Evolutionary conservation across 1,139 yeast genomes (phyloP).

Genomic region (Taphrina betulina): DNA sequence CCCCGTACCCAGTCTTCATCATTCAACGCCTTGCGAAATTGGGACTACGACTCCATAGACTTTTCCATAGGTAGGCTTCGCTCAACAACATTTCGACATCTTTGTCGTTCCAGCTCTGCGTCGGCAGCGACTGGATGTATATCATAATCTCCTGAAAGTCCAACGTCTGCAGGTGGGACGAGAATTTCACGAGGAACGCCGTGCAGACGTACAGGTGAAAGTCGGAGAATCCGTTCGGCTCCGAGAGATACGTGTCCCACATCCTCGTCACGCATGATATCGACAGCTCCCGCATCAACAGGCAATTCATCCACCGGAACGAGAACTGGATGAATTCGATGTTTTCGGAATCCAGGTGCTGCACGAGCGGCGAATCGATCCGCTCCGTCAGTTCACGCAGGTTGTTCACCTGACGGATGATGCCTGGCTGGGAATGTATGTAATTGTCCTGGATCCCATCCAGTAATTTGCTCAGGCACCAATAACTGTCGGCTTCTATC

Average conservation of each 20-base stretch:
- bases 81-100: conserved; percentile 89
- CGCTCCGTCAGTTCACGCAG: conserved; percentile 72
- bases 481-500: conserved; percentile 91
- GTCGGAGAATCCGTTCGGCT: conserved; percentile 78
- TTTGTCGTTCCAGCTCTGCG: conserved; percentile 77
- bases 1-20: no score
- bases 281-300: conserved; percentile 87
- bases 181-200: conserved; percentile 89
- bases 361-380: conserved; percentile 69
- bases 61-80: conserved; percentile 96
- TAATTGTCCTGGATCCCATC: conserved; percentile 96
- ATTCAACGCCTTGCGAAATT: conserved; percentile 17
- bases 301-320: conserved; percentile 98
- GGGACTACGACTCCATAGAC: conserved; percentile 50
- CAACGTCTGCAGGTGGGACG: conserved; percentile 71
- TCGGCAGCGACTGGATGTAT: conserved; percentile 85
- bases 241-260: conserved; percentile 98
- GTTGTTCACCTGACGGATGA: conserved; percentile 82
- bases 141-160: conserved; percentile 93
- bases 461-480: conserved; percentile 87
- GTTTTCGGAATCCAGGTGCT: conserved; percentile 74
- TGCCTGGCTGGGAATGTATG: conserved; percentile 98
- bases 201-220: conserved; percentile 98
- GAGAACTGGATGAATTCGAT: conserved; percentile 92
- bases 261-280: conserved; percentile 77